These are phyloP conservation scores for Penicillium malachiteum DNA, from an alignment of 495 filamentous ascomycete genomes.

Conservation along the genomic window DNA sequence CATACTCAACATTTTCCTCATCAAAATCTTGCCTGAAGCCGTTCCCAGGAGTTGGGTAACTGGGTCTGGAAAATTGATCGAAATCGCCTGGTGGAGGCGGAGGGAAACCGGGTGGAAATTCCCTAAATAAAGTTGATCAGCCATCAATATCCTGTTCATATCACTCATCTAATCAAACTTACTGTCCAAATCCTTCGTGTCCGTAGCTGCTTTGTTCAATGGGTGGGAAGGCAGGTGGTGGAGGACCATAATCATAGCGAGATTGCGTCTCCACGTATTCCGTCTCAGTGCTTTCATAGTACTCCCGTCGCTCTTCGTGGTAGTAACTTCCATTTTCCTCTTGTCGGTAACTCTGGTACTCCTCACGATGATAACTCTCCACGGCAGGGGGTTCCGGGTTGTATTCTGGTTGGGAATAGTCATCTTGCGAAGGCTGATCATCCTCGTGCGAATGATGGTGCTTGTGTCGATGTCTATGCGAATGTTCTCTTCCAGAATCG, in stretches of 20 bases:
- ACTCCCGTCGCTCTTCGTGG: constrained; percentile 19
- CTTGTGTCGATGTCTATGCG: not conserved
- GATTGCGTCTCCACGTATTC: constrained; percentile 21
- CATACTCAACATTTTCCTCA: constrained; percentile 3
- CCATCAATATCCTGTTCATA: constrained; percentile 24
- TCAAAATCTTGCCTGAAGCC: constrained; percentile 18
- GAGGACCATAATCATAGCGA: constrained; percentile 13
- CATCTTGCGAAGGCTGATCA: not conserved
- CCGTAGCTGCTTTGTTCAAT: constrained; percentile 10
- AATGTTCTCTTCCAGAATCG: constrained; percentile 1
- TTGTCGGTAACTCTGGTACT: constrained; percentile 33
- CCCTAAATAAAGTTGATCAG: constrained; percentile 17
- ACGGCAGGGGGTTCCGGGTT: constrained; percentile 8
- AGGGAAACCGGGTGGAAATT: constrained; percentile 16
- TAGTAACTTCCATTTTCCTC: constrained; percentile 26
- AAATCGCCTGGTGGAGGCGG: constrained; percentile 18
- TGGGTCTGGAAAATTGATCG: constrained; percentile 17
- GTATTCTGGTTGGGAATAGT: constrained; percentile 7
- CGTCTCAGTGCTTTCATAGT: constrained; percentile 9
- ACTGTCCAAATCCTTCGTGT: constrained; percentile 17
- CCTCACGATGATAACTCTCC: constrained; percentile 19
- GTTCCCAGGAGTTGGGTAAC: constrained; percentile 16
- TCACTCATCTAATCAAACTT: constrained; percentile 8
- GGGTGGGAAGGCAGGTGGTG: constrained; percentile 11
- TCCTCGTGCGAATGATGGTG: not conserved